Conservation (phyloP, 768 basidiomycete species). For the Tricholoma bakamatsutake region DNA sequence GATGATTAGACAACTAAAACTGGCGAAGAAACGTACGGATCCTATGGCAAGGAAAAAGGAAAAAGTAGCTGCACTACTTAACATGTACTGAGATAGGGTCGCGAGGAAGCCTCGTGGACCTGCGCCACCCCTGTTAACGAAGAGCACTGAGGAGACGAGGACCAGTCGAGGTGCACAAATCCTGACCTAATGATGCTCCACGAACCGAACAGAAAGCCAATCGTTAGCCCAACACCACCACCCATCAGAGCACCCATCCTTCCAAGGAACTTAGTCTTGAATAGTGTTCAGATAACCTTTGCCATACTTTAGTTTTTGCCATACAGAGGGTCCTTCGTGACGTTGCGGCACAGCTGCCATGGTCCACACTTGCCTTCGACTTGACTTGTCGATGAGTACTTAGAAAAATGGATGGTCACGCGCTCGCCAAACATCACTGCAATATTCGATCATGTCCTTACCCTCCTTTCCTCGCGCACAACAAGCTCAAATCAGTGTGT, state of each 20-base stretch:
- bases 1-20: constrained; percentile 2
- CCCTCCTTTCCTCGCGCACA: constrained; percentile 67
- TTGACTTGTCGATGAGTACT: not conserved
- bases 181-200: constrained; percentile 85
- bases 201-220: constrained; percentile 95
- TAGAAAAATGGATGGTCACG: constrained; percentile 13
- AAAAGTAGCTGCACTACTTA: constrained; percentile 95
- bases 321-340: constrained; percentile 55
- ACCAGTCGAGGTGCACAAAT: not conserved
- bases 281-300: constrained; percentile 5
- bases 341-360: constrained; percentile 24
- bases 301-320: constrained; percentile 69
- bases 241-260: constrained; percentile 94
- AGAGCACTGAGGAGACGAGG: not conserved
- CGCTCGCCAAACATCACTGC: not conserved
- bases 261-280: constrained; percentile 12
- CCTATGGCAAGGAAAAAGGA: constrained; percentile 95
- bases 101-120: constrained; percentile 87
- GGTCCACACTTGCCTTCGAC: not conserved
- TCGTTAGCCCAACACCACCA: constrained; percentile 90
- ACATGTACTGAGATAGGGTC: constrained; percentile 97
- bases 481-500: constrained; percentile 83
- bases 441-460: constrained; percentile 13
- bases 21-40: constrained; percentile 48
- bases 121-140: constrained; percentile 63